Conservation (phyloP, 2,329 filamentous ascomycete species). For the Escovopsis sp. region DNA sequence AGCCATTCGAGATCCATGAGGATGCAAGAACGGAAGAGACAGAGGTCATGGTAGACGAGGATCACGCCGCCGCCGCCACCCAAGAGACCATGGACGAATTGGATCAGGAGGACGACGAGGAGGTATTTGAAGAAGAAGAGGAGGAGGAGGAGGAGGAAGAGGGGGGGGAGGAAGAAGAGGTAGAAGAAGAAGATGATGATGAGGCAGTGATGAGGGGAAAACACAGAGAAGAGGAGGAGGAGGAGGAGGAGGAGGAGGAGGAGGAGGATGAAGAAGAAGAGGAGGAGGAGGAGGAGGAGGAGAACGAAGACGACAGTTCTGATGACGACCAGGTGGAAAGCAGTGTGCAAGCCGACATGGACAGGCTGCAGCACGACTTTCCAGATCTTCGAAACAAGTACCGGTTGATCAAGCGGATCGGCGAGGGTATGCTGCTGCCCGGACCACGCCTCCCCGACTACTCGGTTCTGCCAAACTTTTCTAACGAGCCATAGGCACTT, state of each 20-base stretch:
- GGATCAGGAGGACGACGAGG: constrained; percentile 14
- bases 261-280: constrained; percentile 17
- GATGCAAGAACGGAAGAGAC: constrained; percentile 36
- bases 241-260: constrained; percentile 51
- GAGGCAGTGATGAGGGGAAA: constrained; percentile 1
- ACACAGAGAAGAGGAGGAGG: constrained; percentile 20
- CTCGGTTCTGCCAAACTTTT: too few species aligned
- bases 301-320: constrained; percentile 28
- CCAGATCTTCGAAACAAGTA: constrained; percentile 72
- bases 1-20: constrained; percentile 34
- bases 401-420: constrained; percentile 88
- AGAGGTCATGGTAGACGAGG: constrained; percentile 32
- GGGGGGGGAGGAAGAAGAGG: constrained; percentile 14
- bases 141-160: constrained; percentile 15
- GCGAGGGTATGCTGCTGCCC: constrained; percentile 53
- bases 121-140: constrained; percentile 12
- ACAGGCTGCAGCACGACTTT: constrained; percentile 67
- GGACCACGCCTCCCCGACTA: too few species aligned
- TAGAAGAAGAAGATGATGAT: constrained; percentile 19
- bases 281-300: constrained; percentile 17
- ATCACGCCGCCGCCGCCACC: constrained; percentile 16
- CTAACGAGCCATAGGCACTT: constrained; percentile 53
- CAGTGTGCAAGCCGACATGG: constrained; percentile 71
- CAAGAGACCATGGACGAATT: constrained; percentile 10
- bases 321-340: constrained; percentile 53